Percentiles rank a stretch among this genome's conserved stretches.
Conservation (phyloP, 768 basidiomycete species). For the Amanita phalloides region DNA sequence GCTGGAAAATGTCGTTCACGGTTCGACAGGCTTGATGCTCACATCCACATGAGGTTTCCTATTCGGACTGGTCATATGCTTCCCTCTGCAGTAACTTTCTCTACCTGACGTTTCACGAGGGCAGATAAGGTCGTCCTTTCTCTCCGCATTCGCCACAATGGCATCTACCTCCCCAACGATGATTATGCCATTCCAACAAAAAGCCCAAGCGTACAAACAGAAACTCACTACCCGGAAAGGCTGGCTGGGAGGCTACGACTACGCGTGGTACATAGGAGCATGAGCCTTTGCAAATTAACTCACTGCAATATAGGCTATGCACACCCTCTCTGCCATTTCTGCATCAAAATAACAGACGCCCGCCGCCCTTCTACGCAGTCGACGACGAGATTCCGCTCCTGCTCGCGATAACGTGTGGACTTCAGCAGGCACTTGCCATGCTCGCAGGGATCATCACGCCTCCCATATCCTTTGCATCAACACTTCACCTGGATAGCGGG, state of each 20-base stretch:
- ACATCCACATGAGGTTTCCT: too few species aligned
- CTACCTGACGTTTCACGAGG: too few species aligned
- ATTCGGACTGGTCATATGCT: too few species aligned
- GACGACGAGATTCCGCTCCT: slow-evolving; percentile 63
- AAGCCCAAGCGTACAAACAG: slow-evolving; percentile 11
- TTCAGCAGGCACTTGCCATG: slow-evolving; percentile 76
- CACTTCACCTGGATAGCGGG: slow-evolving; percentile 44
- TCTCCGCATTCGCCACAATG: too few species aligned
- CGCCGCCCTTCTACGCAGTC: slow-evolving; percentile 68
- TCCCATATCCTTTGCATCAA: slow-evolving; percentile 66
- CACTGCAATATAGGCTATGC: slow-evolving; percentile 38
- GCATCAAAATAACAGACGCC: slow-evolving; percentile 19
- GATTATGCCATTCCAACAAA: neutral
- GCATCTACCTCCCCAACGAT: too few species aligned
- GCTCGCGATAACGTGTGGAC: slow-evolving; percentile 62
- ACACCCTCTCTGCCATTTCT: slow-evolving; percentile 56
- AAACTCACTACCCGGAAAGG: slow-evolving; percentile 41
- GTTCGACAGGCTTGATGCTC: too few species aligned
- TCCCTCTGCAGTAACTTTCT: too few species aligned
- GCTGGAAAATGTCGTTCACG: too few species aligned
- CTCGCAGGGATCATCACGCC: slow-evolving; percentile 75
- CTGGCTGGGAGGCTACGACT: slow-evolving; percentile 83
- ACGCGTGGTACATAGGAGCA: slow-evolving; percentile 31
- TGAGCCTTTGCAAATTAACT: neutral
- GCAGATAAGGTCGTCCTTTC: too few species aligned